Conservation (phyloP, 2,329 filamentous ascomycete genomes). For the Talaromyces piceae region DNA sequence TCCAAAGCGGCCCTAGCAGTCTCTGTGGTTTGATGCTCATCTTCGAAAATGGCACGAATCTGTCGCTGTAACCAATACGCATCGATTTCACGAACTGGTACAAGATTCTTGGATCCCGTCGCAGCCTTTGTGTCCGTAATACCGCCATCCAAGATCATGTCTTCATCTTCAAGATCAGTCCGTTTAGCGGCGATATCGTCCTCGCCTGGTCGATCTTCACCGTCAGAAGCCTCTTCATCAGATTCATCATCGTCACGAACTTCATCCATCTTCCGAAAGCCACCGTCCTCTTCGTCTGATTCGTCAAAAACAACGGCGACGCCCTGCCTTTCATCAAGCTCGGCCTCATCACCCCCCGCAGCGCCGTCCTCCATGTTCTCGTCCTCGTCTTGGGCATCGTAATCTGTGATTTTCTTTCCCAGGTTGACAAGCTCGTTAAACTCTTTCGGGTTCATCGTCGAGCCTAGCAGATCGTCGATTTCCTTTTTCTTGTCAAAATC, state of each 20-base stretch:
- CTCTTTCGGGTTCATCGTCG: constrained; percentile 72
- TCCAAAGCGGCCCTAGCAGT: constrained; percentile 80
- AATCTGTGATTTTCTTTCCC: constrained; percentile 98
- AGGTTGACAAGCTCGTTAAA: constrained; percentile 96
- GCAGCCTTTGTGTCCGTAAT: constrained; percentile 38
- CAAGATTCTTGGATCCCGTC: constrained; percentile 46
- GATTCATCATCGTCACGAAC: constrained; percentile 75
- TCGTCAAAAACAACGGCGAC: constrained; percentile 97
- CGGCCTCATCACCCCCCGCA: constrained; percentile 58
- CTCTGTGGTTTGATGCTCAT: constrained; percentile 87
- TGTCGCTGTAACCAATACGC: constrained; percentile 95
- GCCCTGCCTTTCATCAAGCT: constrained; percentile 90
- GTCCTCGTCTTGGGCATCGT: constrained; percentile 92
- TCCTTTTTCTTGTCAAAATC: constrained; percentile 98
- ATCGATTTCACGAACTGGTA: constrained; percentile 85
- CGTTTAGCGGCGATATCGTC: constrained; percentile 41
- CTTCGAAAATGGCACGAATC: constrained; percentile 78
- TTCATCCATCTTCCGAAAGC: constrained; percentile 69
- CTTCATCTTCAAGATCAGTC: constrained; percentile 50
- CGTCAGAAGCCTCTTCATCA: constrained; percentile 61
- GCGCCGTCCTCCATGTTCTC: constrained; percentile 71
- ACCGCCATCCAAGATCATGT: constrained; percentile 74
- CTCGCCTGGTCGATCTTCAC: constrained; percentile 48
- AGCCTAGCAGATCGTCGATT: constrained; percentile 86
- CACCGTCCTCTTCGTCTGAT: constrained; percentile 78